Base-by-base conservation (phyloP, 768 basidiomycete genomes). In the Agrocybe pediades region DNA sequence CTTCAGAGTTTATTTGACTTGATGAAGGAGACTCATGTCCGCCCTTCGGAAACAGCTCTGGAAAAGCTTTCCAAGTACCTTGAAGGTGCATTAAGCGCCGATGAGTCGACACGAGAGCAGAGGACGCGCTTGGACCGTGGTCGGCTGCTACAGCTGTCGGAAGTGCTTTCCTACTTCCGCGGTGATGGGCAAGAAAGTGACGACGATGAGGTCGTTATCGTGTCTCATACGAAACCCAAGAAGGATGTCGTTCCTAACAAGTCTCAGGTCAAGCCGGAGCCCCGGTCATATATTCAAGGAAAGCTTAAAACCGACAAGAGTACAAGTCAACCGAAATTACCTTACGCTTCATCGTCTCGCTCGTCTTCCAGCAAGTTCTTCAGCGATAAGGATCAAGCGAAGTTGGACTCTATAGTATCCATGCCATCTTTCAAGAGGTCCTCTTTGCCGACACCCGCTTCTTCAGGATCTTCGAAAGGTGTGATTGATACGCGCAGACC, bases 1-100 rank as follows among this genome's bases (percentile, higher is more conserved):
- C 74, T 98, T 20, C 86, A 90, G 63, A 82, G 85, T 11, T 78
- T 98, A 23, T 75, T 98, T 46, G 80, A 83, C 17, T 84, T 89
- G 55, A 93, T 97, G 71, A 80, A 80, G 47, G 82, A 85, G 41
- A 82, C 82, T 2, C 69, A 74, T 6, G 73, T 86, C 2, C 74
- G 68, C 2, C 92, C 89, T 1, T 74, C 74, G 3, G 73, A 81
- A 23, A 74, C 70, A 17, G 81, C 80, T 2, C 65, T 92, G n/a
- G 69, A 73, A 49, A 90, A 89, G 62, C 75, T 97, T 51, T 80
- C 81, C 49, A 87, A 80, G 61, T 80, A 84, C 52, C 73, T 90
- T 27, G 78, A 83, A 19, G 79, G 79, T 60, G 81, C 83, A n/a
- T 78, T 81, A 33, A 80, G 74, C 55, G 76, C 74, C 26, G 79